phyloP scores from a whole-genome alignment of 2,329 filamentous ascomycete species.

The Torrubiella hemipterigena region DNA sequence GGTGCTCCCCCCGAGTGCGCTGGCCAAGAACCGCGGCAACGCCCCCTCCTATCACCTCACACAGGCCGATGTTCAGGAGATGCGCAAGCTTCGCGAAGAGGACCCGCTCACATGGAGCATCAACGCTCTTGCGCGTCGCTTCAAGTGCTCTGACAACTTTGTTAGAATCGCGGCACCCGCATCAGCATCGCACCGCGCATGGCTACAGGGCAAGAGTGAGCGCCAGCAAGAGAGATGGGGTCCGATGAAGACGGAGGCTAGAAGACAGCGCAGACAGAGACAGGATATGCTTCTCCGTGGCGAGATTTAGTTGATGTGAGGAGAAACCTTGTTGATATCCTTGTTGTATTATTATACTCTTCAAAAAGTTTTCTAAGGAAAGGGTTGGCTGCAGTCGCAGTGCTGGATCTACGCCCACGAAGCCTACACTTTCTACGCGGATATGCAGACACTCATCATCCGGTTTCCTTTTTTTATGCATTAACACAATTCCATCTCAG shows the following conservation, averaged over 20 bases:
- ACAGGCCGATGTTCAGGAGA: constrained; percentile 45
- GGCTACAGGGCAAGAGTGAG: constrained; percentile 31
- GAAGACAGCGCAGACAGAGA: constrained; percentile 42
- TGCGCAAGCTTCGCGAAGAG: constrained; percentile 37
- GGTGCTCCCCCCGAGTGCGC: constrained; percentile 22
- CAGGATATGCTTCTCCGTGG: constrained; percentile 38
- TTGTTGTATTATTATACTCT: no score
- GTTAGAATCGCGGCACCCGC: constrained; percentile 45
- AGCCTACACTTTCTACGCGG: no score
- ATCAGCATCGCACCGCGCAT: constrained; percentile 32
- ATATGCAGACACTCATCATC: no score
- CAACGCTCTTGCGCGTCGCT: constrained; percentile 37
- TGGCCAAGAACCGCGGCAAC: constrained; percentile 17
- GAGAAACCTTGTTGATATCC: constrained; percentile 2
- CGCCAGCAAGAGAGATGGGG: constrained; percentile 45
- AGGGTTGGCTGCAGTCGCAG: no score
- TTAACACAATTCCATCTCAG: no score
- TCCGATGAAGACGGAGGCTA: constrained; percentile 38
- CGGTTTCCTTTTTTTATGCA: no score
- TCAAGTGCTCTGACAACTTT: constrained; percentile 42
- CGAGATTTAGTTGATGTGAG: constrained; percentile 26
- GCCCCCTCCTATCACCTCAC: constrained; percentile 38
- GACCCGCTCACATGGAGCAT: constrained; percentile 47
- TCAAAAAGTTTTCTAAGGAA: no score
- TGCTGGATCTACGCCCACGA: no score